These are phyloP conservation scores for Craspedostauros australis DNA, from an alignment of 108 stramenopile species.

Conservation along the genomic window DNA sequence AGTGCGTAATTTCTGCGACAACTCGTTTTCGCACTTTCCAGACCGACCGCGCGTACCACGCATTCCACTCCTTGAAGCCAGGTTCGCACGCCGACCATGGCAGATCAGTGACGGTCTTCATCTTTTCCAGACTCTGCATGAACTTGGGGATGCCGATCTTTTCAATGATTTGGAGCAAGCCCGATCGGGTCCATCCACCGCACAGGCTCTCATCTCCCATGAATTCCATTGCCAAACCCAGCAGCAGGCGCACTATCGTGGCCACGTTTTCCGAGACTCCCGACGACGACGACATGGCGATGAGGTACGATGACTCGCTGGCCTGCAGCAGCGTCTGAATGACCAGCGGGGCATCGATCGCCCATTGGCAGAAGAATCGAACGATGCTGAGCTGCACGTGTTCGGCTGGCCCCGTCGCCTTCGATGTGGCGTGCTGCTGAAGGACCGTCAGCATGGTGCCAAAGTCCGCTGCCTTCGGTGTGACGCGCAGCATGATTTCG, in stretches of 20 bases:
- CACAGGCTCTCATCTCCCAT: conserved; percentile 32
- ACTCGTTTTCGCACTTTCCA: conserved; percentile 60
- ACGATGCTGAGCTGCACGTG: conserved; percentile 19
- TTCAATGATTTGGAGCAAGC: conserved; percentile 31
- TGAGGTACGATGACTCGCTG: conserved; percentile 18
- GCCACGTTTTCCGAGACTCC: neutral
- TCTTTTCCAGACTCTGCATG: conserved; percentile 19
- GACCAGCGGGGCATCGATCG: conserved; percentile 45
- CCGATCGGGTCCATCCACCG: conserved; percentile 43
- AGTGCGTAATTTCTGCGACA: conserved; percentile 57
- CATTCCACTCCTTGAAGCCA: conserved; percentile 36
- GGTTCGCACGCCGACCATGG: conserved; percentile 34
- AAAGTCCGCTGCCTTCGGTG: conserved; percentile 6
- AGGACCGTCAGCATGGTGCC: conserved; percentile 26
- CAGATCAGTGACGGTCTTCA: conserved; percentile 2
- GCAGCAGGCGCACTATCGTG: conserved; percentile 40
- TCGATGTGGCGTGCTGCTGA: neutral
- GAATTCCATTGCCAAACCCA: conserved; percentile 64
- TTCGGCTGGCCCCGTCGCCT: neutral
- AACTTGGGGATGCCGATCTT: conserved; percentile 31
- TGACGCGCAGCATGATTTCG: conserved; percentile 52
- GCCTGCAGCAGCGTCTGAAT: conserved; percentile 41
- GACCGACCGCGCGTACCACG: conserved; percentile 47
- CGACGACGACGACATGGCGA: conserved; percentile 8
- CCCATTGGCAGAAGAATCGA: conserved; percentile 57